A percentile compares a stretch with the other conserved stretches of the same genome.
phyloP scores from a whole-genome alignment of 2,329 filamentous ascomycete genomes.

The Paraphoma chrysanthemicola region DNA sequence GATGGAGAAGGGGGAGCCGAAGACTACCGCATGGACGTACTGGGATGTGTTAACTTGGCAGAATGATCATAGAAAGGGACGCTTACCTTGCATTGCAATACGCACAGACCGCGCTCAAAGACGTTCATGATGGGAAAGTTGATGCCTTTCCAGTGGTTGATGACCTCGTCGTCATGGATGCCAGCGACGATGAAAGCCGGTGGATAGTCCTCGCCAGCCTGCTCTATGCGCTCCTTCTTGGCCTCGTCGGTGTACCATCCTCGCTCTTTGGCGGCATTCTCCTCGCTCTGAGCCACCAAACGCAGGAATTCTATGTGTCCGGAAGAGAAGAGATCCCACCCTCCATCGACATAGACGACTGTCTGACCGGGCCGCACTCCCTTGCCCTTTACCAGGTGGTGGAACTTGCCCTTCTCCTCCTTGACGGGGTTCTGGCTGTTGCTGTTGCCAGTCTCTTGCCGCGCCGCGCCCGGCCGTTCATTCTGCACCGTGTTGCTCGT shows the following conservation, averaged over 20 bases:
- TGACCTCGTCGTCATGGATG: slow-evolving; percentile 91
- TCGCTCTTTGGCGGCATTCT: slow-evolving; percentile 68
- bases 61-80: slow-evolving; percentile 1
- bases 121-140: slow-evolving; percentile 99
- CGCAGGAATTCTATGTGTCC: slow-evolving; percentile 96
- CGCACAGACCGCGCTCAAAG: slow-evolving; percentile 92
- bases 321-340: slow-evolving; percentile 95
- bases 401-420: slow-evolving; percentile 71
- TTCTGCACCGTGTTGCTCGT: slow-evolving; percentile 26
- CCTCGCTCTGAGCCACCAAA: slow-evolving; percentile 75
- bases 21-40: slow-evolving; percentile 88
- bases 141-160: slow-evolving; percentile 95
- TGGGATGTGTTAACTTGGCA: slow-evolving; percentile 45
- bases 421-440: slow-evolving; percentile 38
- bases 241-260: slow-evolving; percentile 78
- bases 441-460: slow-evolving; percentile 37
- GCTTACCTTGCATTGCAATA: slow-evolving; percentile 87
- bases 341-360: slow-evolving; percentile 93
- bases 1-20: slow-evolving; percentile 88
- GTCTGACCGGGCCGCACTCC: slow-evolving; percentile 77
- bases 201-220: slow-evolving; percentile 74
- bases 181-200: slow-evolving; percentile 91
- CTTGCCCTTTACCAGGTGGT: slow-evolving; percentile 73
- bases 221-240: slow-evolving; percentile 66
- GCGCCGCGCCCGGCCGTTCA: slow-evolving; percentile 27